phyloP scores from a whole-genome alignment of 176 grass and related monocot species.

The Oryza meridionalis region DNA sequence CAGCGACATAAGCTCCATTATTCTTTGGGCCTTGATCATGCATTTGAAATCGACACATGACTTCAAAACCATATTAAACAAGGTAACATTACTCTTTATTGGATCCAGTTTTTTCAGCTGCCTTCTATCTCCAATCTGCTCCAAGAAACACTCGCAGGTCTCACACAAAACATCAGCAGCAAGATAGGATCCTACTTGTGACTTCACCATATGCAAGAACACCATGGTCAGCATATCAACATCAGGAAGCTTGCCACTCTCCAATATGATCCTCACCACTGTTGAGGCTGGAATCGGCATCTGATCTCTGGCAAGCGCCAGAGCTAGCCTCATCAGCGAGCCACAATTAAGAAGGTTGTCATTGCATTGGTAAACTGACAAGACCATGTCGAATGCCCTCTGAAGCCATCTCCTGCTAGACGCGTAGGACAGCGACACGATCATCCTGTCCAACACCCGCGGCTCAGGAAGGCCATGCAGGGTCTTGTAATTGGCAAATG shows the following conservation, averaged over 20 bases:
- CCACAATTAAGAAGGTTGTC: conserved; percentile 52
- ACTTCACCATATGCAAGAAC: conserved; percentile 81
- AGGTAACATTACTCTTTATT: conserved; percentile 57
- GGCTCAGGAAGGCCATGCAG: conserved; percentile 70
- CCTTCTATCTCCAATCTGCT: conserved; percentile 44
- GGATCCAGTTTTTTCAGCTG: conserved; percentile 51
- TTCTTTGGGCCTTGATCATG: conserved; percentile 69
- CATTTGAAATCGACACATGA: conserved; percentile 71
- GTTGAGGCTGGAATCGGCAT: conserved; percentile 63
- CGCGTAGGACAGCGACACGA: conserved; percentile 58
- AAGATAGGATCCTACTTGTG: conserved; percentile 71
- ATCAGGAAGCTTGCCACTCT: conserved; percentile 61
- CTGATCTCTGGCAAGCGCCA: conserved; percentile 64
- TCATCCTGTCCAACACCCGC: conserved; percentile 51
- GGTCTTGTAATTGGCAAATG: conserved; percentile 69
- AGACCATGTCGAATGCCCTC: conserved; percentile 71
- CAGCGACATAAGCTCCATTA: conserved; percentile 72
- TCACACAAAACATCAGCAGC: conserved; percentile 65
- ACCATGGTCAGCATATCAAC: conserved; percentile 65
- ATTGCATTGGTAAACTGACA: conserved; percentile 54
- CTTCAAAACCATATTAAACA: conserved; percentile 88
- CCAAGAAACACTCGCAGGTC: conserved; percentile 63
- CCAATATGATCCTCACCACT: conserved; percentile 62
- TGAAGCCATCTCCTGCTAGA: conserved; percentile 64
- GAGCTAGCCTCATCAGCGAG: conserved; percentile 58